Evolutionary conservation across 768 basidiomycete species (phyloP), one percentile per base, ranked within the genome.

Genomic region (Leccinum subtestaceum): DNA sequence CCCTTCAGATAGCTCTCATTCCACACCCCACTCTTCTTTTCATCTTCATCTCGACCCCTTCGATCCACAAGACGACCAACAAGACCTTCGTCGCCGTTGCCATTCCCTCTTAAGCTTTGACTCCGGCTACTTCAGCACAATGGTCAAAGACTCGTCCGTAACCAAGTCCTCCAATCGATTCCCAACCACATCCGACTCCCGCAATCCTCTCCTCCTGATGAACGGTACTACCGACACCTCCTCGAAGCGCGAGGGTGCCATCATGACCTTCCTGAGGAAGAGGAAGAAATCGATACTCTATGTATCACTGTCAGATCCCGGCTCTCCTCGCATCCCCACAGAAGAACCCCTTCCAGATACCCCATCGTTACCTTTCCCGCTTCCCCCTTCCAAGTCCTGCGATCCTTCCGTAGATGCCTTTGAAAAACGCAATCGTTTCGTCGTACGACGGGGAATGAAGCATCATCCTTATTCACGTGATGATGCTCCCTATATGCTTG

Each of bases 401-500:
- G 47, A 61, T 58, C 53, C 60, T 38, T 64, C 60, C 17, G n/a
- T 57, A 2, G 52, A 63, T 7, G 65, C 60, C 5, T 76, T 72
- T 45, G 63, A 74, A 45, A 25, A 40, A 5, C 59, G 36, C 11
- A 57, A 69, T 61, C 66, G 63, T 47, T 74, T 74, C 53, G 52
- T 64, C 13, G n/a, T 61, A 4, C 60, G 65, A 50, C 63, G 57
- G 29, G 73, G 69, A 46, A 80, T 82, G 77, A 83, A 73, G 57
- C 67, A 84, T 23, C 86, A 88, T 64, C 83, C 85, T 3, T 84
- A 83, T 61, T 65, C 77, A 3, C 66, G 60, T 7, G 70, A 76
- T 17, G 75, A 77, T 6, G 82, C 79, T 13, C 80, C 83, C 1
- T 88, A 88, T 65, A 84, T 88, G 85, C 86, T 85, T 63, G 76